A percentile compares a stretch with the other conserved stretches of the same genome.
Evolutionary conservation across 108 stramenopile species (phyloP).

Genomic region (Schizochytrium sp.): DNA sequence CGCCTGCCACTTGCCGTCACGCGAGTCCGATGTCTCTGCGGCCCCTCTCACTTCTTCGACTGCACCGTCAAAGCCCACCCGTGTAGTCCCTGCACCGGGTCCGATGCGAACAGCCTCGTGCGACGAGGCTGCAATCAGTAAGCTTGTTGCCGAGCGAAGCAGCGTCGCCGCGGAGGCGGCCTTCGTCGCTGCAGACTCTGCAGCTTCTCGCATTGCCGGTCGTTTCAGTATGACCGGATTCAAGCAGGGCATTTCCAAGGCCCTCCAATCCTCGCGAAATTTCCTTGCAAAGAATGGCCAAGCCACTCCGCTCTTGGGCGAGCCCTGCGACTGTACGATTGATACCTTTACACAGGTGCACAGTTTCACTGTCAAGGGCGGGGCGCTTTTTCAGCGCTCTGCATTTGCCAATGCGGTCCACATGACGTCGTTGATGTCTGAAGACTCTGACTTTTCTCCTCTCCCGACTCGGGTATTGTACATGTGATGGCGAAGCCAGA

Average conservation of each 20-base stretch:
- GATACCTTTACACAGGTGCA: background rate
- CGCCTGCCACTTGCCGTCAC: background rate
- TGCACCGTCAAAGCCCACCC: too few relatives aligned
- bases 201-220: background rate
- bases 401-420: background rate
- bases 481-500: background rate
- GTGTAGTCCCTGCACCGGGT: background rate
- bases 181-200: background rate
- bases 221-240: background rate
- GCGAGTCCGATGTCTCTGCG: too few relatives aligned
- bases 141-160: background rate
- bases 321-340: background rate
- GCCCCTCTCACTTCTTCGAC: too few relatives aligned
- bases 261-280: background rate
- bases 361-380: constrained; percentile 1
- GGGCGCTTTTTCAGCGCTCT: background rate
- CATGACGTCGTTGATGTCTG: background rate
- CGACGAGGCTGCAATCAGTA: background rate
- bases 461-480: background rate
- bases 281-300: background rate
- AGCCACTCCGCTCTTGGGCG: background rate
- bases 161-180: background rate
- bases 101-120: background rate
- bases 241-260: background rate
- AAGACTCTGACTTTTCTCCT: background rate